Evolutionary conservation across 805 yeast species (phyloP), one percentile per base, ranked within the genome.

Genomic region (Barnettozyma vustinii): DNA sequence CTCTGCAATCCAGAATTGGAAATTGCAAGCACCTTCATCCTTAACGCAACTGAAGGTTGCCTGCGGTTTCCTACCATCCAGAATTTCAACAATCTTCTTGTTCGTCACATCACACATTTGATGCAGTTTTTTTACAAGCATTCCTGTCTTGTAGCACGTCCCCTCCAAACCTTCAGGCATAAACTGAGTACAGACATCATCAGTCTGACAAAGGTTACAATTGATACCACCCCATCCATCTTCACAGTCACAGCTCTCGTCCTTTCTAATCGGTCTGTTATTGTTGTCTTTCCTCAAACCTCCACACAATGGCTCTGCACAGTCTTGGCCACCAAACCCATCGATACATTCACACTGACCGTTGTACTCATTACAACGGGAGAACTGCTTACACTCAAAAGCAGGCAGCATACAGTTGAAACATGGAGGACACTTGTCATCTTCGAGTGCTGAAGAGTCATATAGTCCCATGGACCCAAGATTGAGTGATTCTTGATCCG

Each of bases 51-150:
- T 79, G 67, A 94, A 92, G 0, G 97, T 90, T 3, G 88, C 97
- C 62, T 92, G 96, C 2, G 99, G 98, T 46, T 75, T 76, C 65
- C 81, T 78, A 0, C 96, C 97, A 16, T 81, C 73, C 55, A 94
- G 72, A 42, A 92, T 84, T 49, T 84, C 81, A 40, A 89, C 73
- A 55, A 94, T 91, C 66, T 92, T 94, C 52, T 81, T 74, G 62
- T 85, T 92, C 18, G 98, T 92, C 16, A 94, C 98, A 61, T 91
- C 86, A 74, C 99, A 94, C 84, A 86, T 87, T 68, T 89, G 97
- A 63, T 84, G 87, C 59, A 85, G 80, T 56, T 80, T 75, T 54
- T 87, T 83, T 20, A 94, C 92, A 41, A 90, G 69, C 57, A 87
- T 77, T 18, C 98, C 99, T 9, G 85, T 79, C 53, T 81, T 77